Base-by-base conservation (phyloP, 2,329 filamentous ascomycete species). In the Apiospora arundinis region DNA sequence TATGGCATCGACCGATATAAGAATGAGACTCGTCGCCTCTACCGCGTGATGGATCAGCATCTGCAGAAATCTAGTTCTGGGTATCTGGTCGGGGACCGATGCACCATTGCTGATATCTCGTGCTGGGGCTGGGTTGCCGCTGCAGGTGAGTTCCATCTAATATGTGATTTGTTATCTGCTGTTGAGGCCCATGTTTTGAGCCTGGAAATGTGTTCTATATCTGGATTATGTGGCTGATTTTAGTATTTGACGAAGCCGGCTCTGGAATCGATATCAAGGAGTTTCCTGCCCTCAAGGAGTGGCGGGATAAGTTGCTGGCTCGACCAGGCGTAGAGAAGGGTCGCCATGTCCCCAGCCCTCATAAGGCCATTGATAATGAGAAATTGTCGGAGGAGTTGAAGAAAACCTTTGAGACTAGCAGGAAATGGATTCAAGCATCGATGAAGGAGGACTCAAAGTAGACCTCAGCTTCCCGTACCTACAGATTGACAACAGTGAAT, bases 11-110 rank as follows among this genome's bases (percentile, higher is more conserved):
- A 60, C 78, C 89, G 95, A 66, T 97, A 97, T 83, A 84, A 87
- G 78, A 96, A 94, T 79, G 95, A 97, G 83, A 94, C 92, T 0
- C 88, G 92, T 21, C 91, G 95, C 18, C 86, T 97, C 1, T 97
- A 96, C 83, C 86, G 90, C 68, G 92, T 94, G 23, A 84, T 97
- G 72, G 91, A 97, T 78, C 89, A 87, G 68, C 91, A 95, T 70
- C 88, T 97, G 56, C 80, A 83, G 74, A 85, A 86, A 76, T 87
- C 86, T 8, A 79, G 81, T 1, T 88, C 86, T 0, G 88, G 88
- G 16, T 92, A 86, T 78, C 82, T 92, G 14, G 90, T 92, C 65
- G 93, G 92, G 44, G 89, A 93, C 79, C 89, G 89, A 73, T 85
- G 88, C 73, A 94, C 92, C 56, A 90, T 93, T 74, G 94, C 93